Evolutionary conservation across 1,284 basidiomycete genomes (phyloP).

Genomic region (Psilocybe mexicana): DNA sequence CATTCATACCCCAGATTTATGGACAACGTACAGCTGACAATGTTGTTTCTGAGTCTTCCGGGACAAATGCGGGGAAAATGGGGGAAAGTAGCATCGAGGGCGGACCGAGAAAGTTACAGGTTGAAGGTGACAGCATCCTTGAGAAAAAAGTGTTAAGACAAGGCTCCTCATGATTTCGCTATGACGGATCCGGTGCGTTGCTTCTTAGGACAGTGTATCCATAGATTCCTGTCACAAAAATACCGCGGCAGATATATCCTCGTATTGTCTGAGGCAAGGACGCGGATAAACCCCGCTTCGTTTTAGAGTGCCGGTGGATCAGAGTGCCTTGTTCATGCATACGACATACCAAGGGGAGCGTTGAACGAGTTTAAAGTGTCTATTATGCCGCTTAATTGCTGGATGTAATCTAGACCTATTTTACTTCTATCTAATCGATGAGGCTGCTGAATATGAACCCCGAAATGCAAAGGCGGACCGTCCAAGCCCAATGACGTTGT

Average conservation of each 20-base stretch:
- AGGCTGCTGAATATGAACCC: too few species aligned
- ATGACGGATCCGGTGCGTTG: not conserved
- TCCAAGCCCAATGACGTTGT: too few species aligned
- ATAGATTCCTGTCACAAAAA: not conserved
- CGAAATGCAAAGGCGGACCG: too few species aligned
- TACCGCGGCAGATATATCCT: not conserved
- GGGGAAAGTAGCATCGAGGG: slow-evolving; percentile 1
- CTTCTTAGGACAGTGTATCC: not conserved
- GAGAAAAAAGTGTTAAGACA: not conserved
- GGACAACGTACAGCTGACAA: not conserved
- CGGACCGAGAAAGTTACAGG: not conserved
- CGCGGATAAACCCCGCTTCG: not conserved
- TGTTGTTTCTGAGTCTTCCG: not conserved
- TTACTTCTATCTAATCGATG: not conserved
- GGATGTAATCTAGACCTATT: not conserved
- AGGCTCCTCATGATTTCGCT: not conserved
- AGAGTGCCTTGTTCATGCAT: not conserved
- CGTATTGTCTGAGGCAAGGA: not conserved
- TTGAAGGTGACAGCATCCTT: not conserved
- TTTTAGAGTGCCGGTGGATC: not conserved
- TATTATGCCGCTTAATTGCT: not conserved
- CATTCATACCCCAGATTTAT: not conserved
- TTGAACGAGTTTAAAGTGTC: not conserved
- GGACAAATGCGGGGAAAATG: slow-evolving; percentile 15
- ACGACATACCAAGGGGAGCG: not conserved